Percentiles rank a stretch among this genome's conserved stretches.
Evolutionary conservation across 345 rosid genomes (phyloP).

Genomic region (Lagerstroemia speciosa): DNA sequence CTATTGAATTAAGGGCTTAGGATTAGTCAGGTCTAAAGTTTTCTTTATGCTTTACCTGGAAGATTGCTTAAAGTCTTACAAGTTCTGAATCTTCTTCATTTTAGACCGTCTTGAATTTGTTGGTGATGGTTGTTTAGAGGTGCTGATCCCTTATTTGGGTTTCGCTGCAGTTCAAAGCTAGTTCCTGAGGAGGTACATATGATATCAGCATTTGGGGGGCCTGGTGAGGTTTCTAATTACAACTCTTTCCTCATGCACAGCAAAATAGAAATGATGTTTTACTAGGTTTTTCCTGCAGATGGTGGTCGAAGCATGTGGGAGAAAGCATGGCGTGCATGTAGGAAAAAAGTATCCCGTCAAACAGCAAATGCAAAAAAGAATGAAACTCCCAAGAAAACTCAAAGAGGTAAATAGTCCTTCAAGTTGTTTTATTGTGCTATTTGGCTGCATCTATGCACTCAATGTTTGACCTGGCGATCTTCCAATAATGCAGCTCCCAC

Average conservation of each 20-base stretch:
- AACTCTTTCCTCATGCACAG: not conserved
- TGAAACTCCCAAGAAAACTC: slow-evolving; percentile 64
- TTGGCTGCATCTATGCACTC: not conserved
- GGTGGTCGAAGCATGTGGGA: slow-evolving; percentile 83
- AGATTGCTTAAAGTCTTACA: not conserved
- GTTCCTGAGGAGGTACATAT: slow-evolving; percentile 94
- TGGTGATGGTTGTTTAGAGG: not conserved
- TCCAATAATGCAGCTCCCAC: slow-evolving; percentile 38
- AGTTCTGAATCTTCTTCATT: not conserved
- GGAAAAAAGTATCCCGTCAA: slow-evolving; percentile 49
- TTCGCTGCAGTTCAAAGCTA: slow-evolving; percentile 67
- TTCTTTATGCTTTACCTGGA: not conserved
- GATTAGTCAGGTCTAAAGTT: not conserved
- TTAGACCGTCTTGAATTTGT: not conserved
- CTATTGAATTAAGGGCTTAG: not conserved
- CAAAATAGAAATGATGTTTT: slow-evolving; percentile 10
- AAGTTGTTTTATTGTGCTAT: slow-evolving; percentile 2
- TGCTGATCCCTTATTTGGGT: slow-evolving; percentile 8
- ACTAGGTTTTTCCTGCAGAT: slow-evolving; percentile 37
- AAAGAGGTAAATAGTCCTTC: slow-evolving; percentile 35
- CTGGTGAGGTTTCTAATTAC: slow-evolving; percentile 39
- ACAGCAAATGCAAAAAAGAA: slow-evolving; percentile 35
- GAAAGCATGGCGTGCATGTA: slow-evolving; percentile 59
- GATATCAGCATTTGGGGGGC: slow-evolving; percentile 95
- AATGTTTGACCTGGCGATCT: slow-evolving; percentile 12